Evolutionary conservation across 257 asterid species (phyloP).

Genomic region (Henckelia pumila): DNA sequence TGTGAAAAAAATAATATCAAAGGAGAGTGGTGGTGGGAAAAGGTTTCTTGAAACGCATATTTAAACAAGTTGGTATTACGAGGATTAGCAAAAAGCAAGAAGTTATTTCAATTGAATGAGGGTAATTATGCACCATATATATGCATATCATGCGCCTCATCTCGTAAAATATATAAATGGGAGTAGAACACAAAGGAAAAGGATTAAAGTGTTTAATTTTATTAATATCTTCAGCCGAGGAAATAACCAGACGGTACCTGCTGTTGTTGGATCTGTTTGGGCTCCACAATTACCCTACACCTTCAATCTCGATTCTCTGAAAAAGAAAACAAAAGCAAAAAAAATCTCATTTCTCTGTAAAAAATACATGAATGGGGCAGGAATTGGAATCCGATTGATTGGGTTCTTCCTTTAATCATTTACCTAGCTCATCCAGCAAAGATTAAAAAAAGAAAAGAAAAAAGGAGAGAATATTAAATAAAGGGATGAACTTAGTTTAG

Average conservation of each 20-base stretch:
- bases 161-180: no score
- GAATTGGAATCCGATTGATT: slow-evolving; percentile 47
- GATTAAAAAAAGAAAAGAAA: not conserved
- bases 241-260: not conserved
- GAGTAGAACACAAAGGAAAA: no score
- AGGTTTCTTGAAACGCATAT: slow-evolving; percentile 17
- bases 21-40: slow-evolving; percentile 16
- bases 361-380: slow-evolving; percentile 30
- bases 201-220: no score
- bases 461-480: slow-evolving; percentile 20
- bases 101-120: not conserved
- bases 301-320: not conserved
- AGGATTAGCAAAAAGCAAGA: slow-evolving; percentile 24
- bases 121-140: no score
- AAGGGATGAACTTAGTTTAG: slow-evolving; percentile 27
- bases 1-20: not conserved
- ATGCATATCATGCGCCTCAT: no score
- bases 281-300: not conserved
- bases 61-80: slow-evolving; percentile 28
- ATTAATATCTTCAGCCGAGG: not conserved
- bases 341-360: slow-evolving; percentile 33
- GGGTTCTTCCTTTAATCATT: slow-evolving; percentile 54
- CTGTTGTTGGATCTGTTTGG: not conserved
- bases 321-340: slow-evolving; percentile 10
- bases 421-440: slow-evolving; percentile 27